Evolutionary conservation across 164 flowering plant species (phyloP).

Genomic region (Annona squamosa): DNA sequence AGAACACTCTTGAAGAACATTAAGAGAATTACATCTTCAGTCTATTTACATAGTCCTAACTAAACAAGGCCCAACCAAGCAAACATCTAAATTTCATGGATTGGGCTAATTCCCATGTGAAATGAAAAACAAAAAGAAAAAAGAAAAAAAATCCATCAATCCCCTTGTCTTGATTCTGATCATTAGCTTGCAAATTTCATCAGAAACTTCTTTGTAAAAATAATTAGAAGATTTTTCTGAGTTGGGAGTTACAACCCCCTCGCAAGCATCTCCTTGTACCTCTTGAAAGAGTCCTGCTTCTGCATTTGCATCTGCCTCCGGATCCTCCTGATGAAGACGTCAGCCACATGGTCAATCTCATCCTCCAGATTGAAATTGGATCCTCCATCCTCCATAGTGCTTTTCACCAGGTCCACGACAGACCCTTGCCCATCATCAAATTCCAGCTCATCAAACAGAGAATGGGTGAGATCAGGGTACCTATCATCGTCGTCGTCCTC

Average conservation of each 20-base stretch:
- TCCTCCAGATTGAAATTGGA: conserved; percentile 58
- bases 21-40: no score
- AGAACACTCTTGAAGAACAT: no score
- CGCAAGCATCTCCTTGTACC: conserved; percentile 52
- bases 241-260: conserved; percentile 23
- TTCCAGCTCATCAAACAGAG: conserved; percentile 28
- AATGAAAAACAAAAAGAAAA: no score
- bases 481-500: conserved; percentile 20
- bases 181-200: no score
- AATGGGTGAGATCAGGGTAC: conserved; percentile 47
- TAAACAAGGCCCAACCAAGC: no score
- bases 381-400: conserved; percentile 45
- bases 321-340: conserved; percentile 65
- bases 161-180: no score
- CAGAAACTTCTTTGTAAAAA: no score
- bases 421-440: conserved; percentile 34
- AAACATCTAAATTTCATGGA: no score
- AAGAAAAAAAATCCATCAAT: no score
- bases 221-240: background rate
- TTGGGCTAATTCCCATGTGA: no score
- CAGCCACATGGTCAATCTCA: conserved; percentile 73
- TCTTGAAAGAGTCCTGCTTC: conserved; percentile 65
- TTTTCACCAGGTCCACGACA: conserved; percentile 55
- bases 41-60: no score
- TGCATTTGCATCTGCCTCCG: conserved; percentile 57